Conservation (phyloP, 352 stramenopile genomes). For the Phytophthora aleatoria region DNA sequence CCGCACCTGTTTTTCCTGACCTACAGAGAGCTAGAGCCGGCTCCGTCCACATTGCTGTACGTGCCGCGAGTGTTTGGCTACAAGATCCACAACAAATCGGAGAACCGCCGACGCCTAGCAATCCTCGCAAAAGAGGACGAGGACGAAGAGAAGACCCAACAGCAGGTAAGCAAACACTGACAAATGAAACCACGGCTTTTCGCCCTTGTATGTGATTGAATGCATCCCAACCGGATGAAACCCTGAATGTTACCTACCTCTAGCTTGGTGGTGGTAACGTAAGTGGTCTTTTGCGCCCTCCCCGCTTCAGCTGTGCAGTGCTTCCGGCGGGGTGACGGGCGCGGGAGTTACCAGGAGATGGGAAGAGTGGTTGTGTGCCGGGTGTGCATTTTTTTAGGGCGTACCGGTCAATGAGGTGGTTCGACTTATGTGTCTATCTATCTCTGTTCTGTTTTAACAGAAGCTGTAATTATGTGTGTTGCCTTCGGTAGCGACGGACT, state of each 20-base stretch:
- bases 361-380: conserved; percentile 33
- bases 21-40: conserved; percentile 92
- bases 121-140: conserved; percentile 84
- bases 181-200: conserved; percentile 40
- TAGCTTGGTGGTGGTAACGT: conserved; percentile 10
- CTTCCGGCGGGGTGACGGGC: conserved; percentile 14
- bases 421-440: conserved; percentile 88
- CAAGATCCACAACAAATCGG: conserved; percentile 90
- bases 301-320: conserved; percentile 29
- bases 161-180: conserved; percentile 63
- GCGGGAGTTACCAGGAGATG: conserved; percentile 5
- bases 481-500: conserved; percentile 80
- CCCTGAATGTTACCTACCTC: conserved; percentile 5
- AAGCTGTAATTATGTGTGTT: conserved; percentile 92
- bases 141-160: conserved; percentile 69
- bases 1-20: conserved; percentile 99
- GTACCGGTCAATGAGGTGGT: conserved; percentile 60
- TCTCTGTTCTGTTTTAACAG: conserved; percentile 91
- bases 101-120: conserved; percentile 82
- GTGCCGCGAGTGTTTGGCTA: conserved; percentile 93
- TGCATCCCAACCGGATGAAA: conserved; percentile 11
- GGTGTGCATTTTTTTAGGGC: conserved; percentile 45
- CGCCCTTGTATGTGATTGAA: conserved; percentile 25
- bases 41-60: conserved; percentile 83
- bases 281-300: conserved; percentile 4